These are phyloP conservation scores for Dactylellina drechsleri DNA, from an alignment of 2,329 filamentous ascomycete species.

Conservation along the genomic window DNA sequence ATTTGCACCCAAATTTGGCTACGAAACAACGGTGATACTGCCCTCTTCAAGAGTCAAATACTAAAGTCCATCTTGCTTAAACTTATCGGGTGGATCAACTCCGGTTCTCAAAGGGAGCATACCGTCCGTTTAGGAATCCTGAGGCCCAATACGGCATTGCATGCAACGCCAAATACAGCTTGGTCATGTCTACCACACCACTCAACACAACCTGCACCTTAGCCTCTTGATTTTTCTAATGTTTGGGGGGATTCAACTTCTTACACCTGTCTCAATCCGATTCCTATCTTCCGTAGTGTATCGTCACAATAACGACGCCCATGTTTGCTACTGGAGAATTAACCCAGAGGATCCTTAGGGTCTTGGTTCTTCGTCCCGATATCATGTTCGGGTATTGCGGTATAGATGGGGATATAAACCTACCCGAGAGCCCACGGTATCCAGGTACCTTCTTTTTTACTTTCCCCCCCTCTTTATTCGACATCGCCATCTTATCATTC, in stretches of 20 bases:
- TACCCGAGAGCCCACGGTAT: too few species aligned
- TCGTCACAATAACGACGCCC: too few species aligned
- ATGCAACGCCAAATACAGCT: not conserved
- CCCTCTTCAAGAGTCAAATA: not conserved
- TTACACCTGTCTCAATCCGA: not conserved
- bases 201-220: not conserved
- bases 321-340: too few species aligned
- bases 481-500: too few species aligned
- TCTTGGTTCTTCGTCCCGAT: too few species aligned
- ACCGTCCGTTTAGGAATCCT: not conserved
- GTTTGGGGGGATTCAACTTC: not conserved
- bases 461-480: too few species aligned
- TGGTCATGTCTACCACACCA: not conserved
- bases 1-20: not conserved
- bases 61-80: not conserved
- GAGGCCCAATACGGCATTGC: slow-evolving; percentile 2
- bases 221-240: not conserved
- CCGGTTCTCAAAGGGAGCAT: not conserved
- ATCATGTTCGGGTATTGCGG: too few species aligned
- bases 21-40: slow-evolving; percentile 1
- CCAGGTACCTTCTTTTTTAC: too few species aligned
- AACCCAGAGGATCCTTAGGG: too few species aligned
- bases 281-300: too few species aligned
- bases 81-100: too few species aligned
- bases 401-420: too few species aligned